Percentiles rank a stretch among this genome's conserved stretches.
phyloP scores from a whole-genome alignment of 495 filamentous ascomycete species.

The Talaromyces thailandensis region DNA sequence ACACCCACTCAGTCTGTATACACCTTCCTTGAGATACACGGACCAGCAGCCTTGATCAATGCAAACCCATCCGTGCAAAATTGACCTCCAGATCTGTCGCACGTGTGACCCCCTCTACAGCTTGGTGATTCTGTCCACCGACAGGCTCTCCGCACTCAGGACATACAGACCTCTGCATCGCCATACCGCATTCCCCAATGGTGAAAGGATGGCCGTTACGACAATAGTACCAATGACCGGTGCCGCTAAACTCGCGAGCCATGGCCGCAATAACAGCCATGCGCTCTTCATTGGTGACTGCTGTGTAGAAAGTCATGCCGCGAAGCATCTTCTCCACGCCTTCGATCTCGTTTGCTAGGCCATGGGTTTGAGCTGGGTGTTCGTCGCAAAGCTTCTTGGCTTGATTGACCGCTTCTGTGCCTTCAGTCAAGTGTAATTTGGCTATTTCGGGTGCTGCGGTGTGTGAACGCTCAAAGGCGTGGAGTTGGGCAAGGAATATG shows the following conservation, averaged over 20 bases:
- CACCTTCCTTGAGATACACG: neutral
- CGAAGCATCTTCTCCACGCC: constrained; percentile 23
- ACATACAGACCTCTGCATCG: constrained; percentile 52
- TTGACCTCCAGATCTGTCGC: constrained; percentile 42
- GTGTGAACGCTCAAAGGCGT: constrained; percentile 22
- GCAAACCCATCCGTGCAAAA: constrained; percentile 15
- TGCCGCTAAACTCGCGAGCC: constrained; percentile 39
- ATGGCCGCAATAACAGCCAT: constrained; percentile 41
- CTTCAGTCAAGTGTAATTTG: constrained; percentile 3
- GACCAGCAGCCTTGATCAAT: neutral
- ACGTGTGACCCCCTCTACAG: constrained; percentile 39
- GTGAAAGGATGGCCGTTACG: constrained; percentile 63
- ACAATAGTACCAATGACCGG: constrained; percentile 63
- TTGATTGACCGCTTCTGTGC: constrained; percentile 9
- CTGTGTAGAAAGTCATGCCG: constrained; percentile 27
- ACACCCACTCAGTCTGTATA: neutral
- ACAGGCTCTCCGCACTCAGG: constrained; percentile 56
- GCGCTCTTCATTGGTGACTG: constrained; percentile 38
- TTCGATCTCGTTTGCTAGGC: constrained; percentile 19
- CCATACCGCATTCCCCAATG: constrained; percentile 64
- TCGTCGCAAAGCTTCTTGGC: constrained; percentile 19
- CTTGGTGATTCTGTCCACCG: constrained; percentile 48
- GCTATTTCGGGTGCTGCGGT: neutral
- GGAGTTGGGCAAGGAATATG: constrained; percentile 26
- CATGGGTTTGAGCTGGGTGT: constrained; percentile 17